Conservation (phyloP, 148 eudicot species). For the Rhododendron kiyosumense region DNA sequence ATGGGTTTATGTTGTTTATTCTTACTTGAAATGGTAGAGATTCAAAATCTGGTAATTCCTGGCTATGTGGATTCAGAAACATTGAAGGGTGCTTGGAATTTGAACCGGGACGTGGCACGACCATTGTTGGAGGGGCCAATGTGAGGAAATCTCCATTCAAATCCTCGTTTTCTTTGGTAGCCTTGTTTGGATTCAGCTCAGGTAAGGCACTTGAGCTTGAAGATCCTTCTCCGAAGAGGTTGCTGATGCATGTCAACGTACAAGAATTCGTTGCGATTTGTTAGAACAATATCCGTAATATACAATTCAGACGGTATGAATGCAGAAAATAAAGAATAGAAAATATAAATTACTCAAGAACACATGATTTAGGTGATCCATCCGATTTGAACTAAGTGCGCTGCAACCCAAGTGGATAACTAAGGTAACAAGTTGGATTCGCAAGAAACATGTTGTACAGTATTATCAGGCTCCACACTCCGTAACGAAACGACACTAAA, state of each 20-base stretch:
- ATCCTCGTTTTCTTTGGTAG: conserved; percentile 9
- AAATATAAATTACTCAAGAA: not conserved
- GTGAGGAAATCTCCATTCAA: conserved; percentile 43
- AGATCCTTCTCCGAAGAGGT: conserved; percentile 33
- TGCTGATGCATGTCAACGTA: not conserved
- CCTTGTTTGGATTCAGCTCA: conserved; percentile 19
- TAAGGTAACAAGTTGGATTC: not conserved
- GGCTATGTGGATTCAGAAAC: not conserved
- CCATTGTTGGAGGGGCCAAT: conserved; percentile 37
- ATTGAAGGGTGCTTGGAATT: conserved; percentile 16
- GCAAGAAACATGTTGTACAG: not conserved
- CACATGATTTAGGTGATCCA: not conserved
- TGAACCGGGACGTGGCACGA: conserved; percentile 20
- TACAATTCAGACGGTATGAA: not conserved
- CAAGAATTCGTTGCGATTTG: not conserved
- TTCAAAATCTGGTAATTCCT: conserved; percentile 8
- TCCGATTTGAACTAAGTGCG: not conserved
- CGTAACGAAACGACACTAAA: not conserved
- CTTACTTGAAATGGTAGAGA: conserved; percentile 35
- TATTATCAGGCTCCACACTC: not conserved
- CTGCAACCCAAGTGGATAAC: not conserved
- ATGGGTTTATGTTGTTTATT: not conserved
- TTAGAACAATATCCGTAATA: not conserved
- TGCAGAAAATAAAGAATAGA: not conserved
- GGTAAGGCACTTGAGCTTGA: conserved; percentile 18